Evolutionary conservation across 2,329 filamentous ascomycete species (phyloP).

Genomic region (Phaeosphaeriaceae sp.): DNA sequence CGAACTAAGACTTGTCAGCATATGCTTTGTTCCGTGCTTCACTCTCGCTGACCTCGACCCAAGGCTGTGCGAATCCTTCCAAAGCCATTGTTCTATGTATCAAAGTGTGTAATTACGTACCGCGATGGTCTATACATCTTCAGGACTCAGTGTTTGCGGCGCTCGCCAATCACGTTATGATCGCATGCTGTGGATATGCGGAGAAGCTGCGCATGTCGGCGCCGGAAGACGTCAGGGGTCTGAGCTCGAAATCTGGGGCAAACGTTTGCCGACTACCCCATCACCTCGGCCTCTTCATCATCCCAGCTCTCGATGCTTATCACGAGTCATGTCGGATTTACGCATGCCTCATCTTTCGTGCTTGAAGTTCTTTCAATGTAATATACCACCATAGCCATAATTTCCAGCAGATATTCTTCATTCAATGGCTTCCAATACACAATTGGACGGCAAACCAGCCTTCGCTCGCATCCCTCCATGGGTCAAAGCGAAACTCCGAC

Average conservation of each 20-base stretch:
- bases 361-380: conserved; percentile 6
- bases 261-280: conserved; percentile 26
- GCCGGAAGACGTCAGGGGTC: conserved; percentile 1
- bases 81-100: conserved; percentile 13
- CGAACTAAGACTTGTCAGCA: conserved; percentile 32
- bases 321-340: conserved; percentile 23
- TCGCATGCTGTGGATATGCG: conserved; percentile 1
- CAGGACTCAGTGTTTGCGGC: neutral
- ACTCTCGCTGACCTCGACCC: conserved; percentile 30
- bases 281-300: conserved; percentile 29
- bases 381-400: conserved; percentile 8
- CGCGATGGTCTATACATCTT: neutral
- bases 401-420: neutral
- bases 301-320: conserved; percentile 11
- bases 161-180: conserved; percentile 9
- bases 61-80: conserved; percentile 37
- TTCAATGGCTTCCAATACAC: conserved; percentile 23
- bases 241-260: conserved; percentile 18
- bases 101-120: neutral
- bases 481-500: conserved; percentile 61
- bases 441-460: conserved; percentile 43
- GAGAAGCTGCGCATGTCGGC: conserved; percentile 2
- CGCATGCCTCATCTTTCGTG: conserved; percentile 7
- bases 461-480: conserved; percentile 52
- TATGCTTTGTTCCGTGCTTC: conserved; percentile 17